phyloP scores from a whole-genome alignment of 176 grass and related monocot genomes.

The Elaeis guineensis region DNA sequence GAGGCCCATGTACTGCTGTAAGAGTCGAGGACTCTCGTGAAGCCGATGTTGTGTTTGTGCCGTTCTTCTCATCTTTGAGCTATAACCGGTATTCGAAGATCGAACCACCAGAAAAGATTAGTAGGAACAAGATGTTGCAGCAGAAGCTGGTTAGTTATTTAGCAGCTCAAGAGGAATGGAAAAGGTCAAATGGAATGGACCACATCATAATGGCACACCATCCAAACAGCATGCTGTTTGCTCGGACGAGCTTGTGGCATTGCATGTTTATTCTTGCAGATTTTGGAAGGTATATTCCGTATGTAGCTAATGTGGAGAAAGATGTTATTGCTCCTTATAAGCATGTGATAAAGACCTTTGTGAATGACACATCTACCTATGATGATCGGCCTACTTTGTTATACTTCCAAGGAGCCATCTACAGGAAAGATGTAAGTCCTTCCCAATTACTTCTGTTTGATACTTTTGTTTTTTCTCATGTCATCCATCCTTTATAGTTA shows the following conservation, averaged over 20 bases:
- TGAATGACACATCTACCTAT: conserved; percentile 13
- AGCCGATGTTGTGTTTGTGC: conserved; percentile 20
- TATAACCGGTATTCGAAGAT: conserved; percentile 13
- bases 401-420: conserved; percentile 20
- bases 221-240: conserved; percentile 13
- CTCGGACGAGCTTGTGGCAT: conserved; percentile 1
- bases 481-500: too few species aligned
- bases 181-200: conserved; percentile 8
- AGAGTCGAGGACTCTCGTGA: conserved; percentile 10
- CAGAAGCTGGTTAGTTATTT: conserved; percentile 7
- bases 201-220: conserved; percentile 23
- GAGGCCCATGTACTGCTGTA: conserved; percentile 5
- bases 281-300: conserved; percentile 10
- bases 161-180: conserved; percentile 11
- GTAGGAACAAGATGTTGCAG: conserved; percentile 12
- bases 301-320: conserved; percentile 15
- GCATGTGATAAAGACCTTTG: conserved; percentile 8
- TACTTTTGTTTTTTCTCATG: too few species aligned
- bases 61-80: conserved; percentile 17
- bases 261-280: conserved; percentile 17
- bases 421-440: conserved; percentile 18
- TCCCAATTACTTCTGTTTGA: too few species aligned
- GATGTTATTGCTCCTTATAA: conserved; percentile 21
- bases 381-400: conserved; percentile 16
- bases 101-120: neutral